Evolutionary conservation across 176 grass and related monocot species (phyloP), one percentile per base, ranked within the genome.

Genomic region (Carex kokanica): DNA sequence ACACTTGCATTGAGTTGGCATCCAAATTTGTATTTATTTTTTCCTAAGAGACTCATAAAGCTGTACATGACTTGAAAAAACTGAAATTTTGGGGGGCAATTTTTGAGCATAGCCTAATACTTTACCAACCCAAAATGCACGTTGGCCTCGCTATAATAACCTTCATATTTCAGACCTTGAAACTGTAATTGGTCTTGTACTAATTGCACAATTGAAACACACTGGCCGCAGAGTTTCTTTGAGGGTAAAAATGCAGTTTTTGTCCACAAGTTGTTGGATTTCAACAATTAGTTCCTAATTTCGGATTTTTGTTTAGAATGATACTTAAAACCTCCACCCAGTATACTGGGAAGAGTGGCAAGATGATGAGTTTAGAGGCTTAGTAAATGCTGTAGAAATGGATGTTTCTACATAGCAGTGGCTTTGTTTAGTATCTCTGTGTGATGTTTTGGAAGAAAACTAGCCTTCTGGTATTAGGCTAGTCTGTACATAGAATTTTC

Each of bases 181-280:
- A 52, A 25, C 52, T 40, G 17, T 52, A 5, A 15, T 25, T 52
- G 21, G 16, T 18, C 6, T 70, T 41, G 34, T 15, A 70, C 1
- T 70, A 70, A 43, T 70, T 70, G 12, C 6, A 70, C 2, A 70
- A 70, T 70, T 70, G 36, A 70, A 70, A 70, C 27, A 70, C 17
- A 20, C 5, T 14, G 18, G 66, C 34, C 20, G 7, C 25, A 15
- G 4, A 65, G 15, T 14, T 74, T 74, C 41, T 52, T 17, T 53
- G 45, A 75, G 24, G 17, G 27, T 23, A 23, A 75, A 13, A 75
- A 54, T 75, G 71, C 21, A 53, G 21, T 29, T 45, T 54, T 23
- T 49, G 18, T 23, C 40, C 40, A 47, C 21, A 47, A 15, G 32
- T 16, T 64, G 18, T 24, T 72, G 40, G 68, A 47, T 43, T 53